A percentile compares a stretch with the other conserved stretches of the same genome.
Conservation (phyloP, 1,139 yeast species). For the Scheffersomyces insectosa region DNA sequence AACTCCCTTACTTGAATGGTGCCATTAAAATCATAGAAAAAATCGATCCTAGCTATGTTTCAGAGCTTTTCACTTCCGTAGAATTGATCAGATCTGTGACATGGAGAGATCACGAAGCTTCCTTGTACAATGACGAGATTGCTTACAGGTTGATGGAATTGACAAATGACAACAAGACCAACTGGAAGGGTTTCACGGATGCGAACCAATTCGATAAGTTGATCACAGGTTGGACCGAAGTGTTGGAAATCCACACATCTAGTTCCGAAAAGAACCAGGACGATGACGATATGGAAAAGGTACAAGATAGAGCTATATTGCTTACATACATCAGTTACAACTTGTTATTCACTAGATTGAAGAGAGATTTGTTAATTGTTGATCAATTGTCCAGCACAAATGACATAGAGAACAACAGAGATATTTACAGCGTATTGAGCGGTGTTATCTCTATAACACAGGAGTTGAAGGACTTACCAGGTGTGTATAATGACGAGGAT, state of each 20-base stretch:
- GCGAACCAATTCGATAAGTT: constrained; percentile 33
- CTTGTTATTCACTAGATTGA: constrained; percentile 61
- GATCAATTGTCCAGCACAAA: constrained; percentile 28
- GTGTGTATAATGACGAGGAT: constrained; percentile 84
- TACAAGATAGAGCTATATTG: constrained; percentile 74
- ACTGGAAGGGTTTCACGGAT: constrained; percentile 20
- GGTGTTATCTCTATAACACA: constrained; percentile 48
- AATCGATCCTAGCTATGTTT: constrained; percentile 44
- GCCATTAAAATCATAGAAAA: constrained; percentile 39
- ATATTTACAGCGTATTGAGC: constrained; percentile 50
- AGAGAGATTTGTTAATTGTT: constrained; percentile 64
- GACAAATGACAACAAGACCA: constrained; percentile 29
- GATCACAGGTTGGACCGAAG: constrained; percentile 38
- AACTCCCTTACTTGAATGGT: constrained; percentile 34
- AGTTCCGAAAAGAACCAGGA: constrained; percentile 33
- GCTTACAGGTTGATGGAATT: constrained; percentile 57
- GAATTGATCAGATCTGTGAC: constrained; percentile 39
- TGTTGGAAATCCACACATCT: constrained; percentile 30
- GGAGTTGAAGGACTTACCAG: constrained; percentile 78
- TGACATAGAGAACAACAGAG: constrained; percentile 40
- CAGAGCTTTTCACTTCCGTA: constrained; percentile 29
- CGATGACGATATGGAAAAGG: constrained; percentile 51
- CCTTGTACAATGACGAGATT: constrained; percentile 68
- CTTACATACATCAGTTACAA: constrained; percentile 75
- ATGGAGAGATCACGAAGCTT: constrained; percentile 80